Evolutionary conservation across 1,139 yeast species (phyloP).

Genomic region (Debaryomyces udenii): DNA sequence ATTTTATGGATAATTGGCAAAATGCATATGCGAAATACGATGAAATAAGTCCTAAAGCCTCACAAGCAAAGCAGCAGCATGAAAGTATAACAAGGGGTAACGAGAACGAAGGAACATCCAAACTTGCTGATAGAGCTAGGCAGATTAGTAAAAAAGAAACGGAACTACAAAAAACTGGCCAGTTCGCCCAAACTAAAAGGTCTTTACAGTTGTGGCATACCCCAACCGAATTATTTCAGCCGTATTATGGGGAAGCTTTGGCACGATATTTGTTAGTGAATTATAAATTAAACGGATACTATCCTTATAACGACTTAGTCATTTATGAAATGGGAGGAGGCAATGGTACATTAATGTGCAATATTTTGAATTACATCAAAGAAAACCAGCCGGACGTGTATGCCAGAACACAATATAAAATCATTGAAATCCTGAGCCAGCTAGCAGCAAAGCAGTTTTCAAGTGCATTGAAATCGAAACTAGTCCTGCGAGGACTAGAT

Average conservation of each 20-base stretch:
- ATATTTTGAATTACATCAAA: constrained; percentile 69
- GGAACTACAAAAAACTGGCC: constrained; percentile 13
- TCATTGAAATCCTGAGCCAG: constrained; percentile 74
- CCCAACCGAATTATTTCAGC: constrained; percentile 83
- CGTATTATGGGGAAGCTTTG: constrained; percentile 81
- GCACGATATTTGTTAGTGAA: constrained; percentile 75
- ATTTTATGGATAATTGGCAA: constrained; percentile 71
- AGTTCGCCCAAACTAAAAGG: constrained; percentile 29
- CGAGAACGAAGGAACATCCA: constrained; percentile 23
- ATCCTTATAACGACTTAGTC: constrained; percentile 64
- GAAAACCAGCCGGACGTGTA: constrained; percentile 73
- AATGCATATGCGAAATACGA: constrained; percentile 64
- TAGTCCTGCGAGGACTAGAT: constrained; percentile 44
- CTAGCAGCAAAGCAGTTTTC: constrained; percentile 64
- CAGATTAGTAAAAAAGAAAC: constrained; percentile 35
- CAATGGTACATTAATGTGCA: constrained; percentile 82
- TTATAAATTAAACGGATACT: constrained; percentile 61
- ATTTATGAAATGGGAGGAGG: constrained; percentile 93
- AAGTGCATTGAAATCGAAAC: constrained; percentile 39
- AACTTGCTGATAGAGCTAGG: constrained; percentile 39
- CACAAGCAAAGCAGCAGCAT: constrained; percentile 17
- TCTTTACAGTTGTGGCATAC: constrained; percentile 85
- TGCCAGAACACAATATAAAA: constrained; percentile 64
- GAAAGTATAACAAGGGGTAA: constrained; percentile 20
- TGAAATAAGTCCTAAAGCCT: constrained; percentile 21